A percentile compares a stretch with the other conserved stretches of the same genome.
phyloP scores from a whole-genome alignment of 2,329 filamentous ascomycete species.

The Colletotrichum filicis region DNA sequence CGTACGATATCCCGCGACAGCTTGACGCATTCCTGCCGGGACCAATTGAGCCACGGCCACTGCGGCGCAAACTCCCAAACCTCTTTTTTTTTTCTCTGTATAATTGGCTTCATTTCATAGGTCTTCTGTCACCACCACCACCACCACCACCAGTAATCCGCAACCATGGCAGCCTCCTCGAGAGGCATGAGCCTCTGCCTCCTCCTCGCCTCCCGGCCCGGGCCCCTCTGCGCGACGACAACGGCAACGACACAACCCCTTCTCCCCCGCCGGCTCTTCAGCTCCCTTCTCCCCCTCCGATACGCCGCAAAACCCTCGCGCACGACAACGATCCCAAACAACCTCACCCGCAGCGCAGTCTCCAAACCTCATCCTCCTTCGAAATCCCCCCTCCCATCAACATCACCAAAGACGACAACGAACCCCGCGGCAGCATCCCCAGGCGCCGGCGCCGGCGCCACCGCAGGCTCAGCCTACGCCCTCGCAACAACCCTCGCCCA shows the following conservation, averaged over 20 bases:
- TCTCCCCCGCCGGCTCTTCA: conserved; percentile 24
- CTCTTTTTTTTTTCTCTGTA: neutral
- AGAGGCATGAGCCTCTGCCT: conserved; percentile 31
- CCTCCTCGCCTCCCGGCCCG: conserved; percentile 10
- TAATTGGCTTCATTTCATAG: neutral
- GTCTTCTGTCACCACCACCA: neutral
- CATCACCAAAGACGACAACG: neutral
- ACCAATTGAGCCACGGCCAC: conserved; percentile 10
- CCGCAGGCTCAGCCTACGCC: conserved; percentile 45
- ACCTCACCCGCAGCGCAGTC: neutral
- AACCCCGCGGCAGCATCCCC: neutral
- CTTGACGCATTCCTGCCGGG: conserved; percentile 7
- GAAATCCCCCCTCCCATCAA: neutral
- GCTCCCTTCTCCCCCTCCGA: conserved; percentile 10
- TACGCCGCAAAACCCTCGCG: conserved; percentile 5
- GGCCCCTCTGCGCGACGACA: conserved; percentile 6
- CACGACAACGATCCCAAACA: neutral
- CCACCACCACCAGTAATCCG: neutral
- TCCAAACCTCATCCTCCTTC: neutral
- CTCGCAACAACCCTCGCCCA: conserved; percentile 67
- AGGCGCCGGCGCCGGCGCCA: neutral
- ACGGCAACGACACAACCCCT: neutral
- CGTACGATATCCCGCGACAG: neutral
- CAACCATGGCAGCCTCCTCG: conserved; percentile 22
- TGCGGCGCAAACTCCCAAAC: neutral